Evolutionary conservation across 2,329 filamentous ascomycete genomes (phyloP), one percentile per base, ranked within the genome.

Genomic region (Aspergillus texensis): DNA sequence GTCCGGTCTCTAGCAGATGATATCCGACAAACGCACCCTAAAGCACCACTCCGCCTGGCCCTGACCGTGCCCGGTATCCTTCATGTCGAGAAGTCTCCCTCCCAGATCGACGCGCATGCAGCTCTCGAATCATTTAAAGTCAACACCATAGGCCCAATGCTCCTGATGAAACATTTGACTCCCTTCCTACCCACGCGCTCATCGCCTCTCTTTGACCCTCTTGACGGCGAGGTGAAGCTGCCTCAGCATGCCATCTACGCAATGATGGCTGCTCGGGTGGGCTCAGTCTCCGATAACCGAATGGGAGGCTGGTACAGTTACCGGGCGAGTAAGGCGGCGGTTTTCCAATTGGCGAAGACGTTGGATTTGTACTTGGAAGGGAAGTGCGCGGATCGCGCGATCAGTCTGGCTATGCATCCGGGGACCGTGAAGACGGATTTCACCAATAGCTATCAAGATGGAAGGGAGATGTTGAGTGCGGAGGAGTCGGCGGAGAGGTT

Each of bases 371-470:
- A 36, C 34, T 14, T 36, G 92, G 92, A 0, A 95, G 92, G 92
- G 83, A 48, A 84, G 85, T 63, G 87, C 11, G 10, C 84, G 0
- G 84, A 85, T 0, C 87, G 86, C 58, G 91, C 90, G 0, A 81
- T 93, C 67, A 87, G 88, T 1, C 11, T 34, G 12, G 85, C 85
- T 11, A 84, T 95, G 72, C 92, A 95, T 77, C 92, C 92, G 1
- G 92, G 92, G 3, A 95, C 92, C 1, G 91, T 95, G 56, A 88
- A 85, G 80, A 95, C 92, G 57, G 88, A 85, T 11, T 79, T 96
- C 65, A 92, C 88, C 66, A 84, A 82, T 71, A 88, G 88, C 50
- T 95, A 91, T 73, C 94, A 91, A 91, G 81, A 73, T 0, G 86
- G 82, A 46, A 88, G 90, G 68, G 88, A 89, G 76, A 78, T 95